Conservation (phyloP, 495 filamentous ascomycete genomes). For the Trypethelium eluteriae region DNA sequence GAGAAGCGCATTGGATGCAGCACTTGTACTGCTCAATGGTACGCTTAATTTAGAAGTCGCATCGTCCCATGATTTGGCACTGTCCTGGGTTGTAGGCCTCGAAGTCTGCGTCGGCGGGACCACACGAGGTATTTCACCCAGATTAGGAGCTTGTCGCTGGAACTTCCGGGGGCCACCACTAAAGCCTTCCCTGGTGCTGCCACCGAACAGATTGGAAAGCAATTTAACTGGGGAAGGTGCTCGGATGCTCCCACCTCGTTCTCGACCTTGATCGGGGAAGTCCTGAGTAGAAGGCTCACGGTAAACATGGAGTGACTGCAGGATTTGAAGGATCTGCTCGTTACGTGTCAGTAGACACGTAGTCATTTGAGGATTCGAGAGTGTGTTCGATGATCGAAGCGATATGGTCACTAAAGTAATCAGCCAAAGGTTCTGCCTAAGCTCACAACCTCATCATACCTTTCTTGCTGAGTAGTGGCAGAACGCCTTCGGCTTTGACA, state of each 20-base stretch:
- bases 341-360: slow-evolving; percentile 57
- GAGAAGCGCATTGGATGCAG: slow-evolving; percentile 46
- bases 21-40: neutral
- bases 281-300: neutral
- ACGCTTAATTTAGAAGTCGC: slow-evolving; percentile 1
- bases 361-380: slow-evolving; percentile 39
- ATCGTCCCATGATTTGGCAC: slow-evolving; percentile 18
- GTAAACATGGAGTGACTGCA: neutral
- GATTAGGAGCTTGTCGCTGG: slow-evolving; percentile 13
- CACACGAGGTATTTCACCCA: slow-evolving; percentile 25
- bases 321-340: slow-evolving; percentile 54
- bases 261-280: neutral
- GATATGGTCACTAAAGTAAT: neutral
- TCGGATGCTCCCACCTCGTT: slow-evolving; percentile 45
- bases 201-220: slow-evolving; percentile 70
- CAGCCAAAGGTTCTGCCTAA: neutral
- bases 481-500: slow-evolving; percentile 57
- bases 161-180: slow-evolving; percentile 20
- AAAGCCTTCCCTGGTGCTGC: slow-evolving; percentile 31
- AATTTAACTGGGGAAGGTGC: slow-evolving; percentile 84
- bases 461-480: slow-evolving; percentile 60
- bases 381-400: slow-evolving; percentile 2
- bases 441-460: slow-evolving; percentile 40
- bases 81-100: slow-evolving; percentile 23
- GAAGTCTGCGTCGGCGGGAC: slow-evolving; percentile 1